Evolutionary conservation across 331 rosid species (phyloP).

Genomic region (Quercus phellos): DNA sequence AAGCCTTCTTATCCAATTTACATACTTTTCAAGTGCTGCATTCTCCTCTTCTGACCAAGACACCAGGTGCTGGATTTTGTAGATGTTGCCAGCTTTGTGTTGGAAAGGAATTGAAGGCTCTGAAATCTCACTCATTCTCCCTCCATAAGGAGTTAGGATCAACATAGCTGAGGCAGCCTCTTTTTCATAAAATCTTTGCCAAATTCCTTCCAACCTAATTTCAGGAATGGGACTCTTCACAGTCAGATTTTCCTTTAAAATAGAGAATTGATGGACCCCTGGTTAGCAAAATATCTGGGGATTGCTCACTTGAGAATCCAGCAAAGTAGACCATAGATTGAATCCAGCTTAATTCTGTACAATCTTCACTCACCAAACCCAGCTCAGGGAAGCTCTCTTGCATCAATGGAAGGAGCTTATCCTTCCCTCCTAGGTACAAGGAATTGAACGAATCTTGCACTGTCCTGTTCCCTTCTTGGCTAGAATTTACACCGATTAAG

Average conservation of each 20-base stretch:
- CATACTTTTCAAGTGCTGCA: constrained; percentile 21
- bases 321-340: constrained; percentile 9
- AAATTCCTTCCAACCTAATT: constrained; percentile 33
- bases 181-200: constrained; percentile 27
- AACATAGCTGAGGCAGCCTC: not conserved
- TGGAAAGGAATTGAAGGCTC: constrained; percentile 41
- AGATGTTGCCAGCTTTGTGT: constrained; percentile 36
- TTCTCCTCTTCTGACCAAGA: constrained; percentile 30
- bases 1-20: constrained; percentile 41
- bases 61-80: constrained; percentile 21
- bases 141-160: constrained; percentile 40
- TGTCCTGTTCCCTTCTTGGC: not conserved
- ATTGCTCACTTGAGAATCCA: constrained; percentile 9
- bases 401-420: not conserved
- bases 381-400: constrained; percentile 28
- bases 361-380: constrained; percentile 23
- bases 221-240: constrained; percentile 36
- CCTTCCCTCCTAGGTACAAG: not conserved
- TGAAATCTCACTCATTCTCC: constrained; percentile 35
- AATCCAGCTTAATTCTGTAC: not conserved
- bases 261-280: not conserved
- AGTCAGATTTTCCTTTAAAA: constrained; percentile 43
- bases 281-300: constrained; percentile 24
- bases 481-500: not conserved
- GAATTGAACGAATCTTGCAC: not conserved